A percentile compares a stretch with the other conserved stretches of the same genome.
phyloP scores from a whole-genome alignment of 176 grass and related monocot species.

The Rhipidocladum racemiflorum region DNA sequence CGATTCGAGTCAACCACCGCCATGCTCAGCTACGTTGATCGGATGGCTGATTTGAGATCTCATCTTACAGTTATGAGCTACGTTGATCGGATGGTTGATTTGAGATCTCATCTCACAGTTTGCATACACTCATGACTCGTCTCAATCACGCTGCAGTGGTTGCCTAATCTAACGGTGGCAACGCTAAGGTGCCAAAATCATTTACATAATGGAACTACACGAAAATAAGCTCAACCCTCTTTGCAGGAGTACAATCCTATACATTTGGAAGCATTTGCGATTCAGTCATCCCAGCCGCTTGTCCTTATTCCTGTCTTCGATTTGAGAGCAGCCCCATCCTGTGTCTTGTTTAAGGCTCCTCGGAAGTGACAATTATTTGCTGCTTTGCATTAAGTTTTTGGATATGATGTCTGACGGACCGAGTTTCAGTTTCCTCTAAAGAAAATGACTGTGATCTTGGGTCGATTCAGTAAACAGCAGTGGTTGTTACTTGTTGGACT shows the following conservation, averaged over 20 bases:
- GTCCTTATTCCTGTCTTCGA: not conserved
- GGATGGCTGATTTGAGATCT: no score
- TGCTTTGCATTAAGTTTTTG: not conserved
- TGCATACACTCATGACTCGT: no score
- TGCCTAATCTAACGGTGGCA: not conserved
- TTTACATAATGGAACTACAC: not conserved
- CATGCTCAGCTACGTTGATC: no score
- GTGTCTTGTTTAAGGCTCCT: constrained; percentile 17
- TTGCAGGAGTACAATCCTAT: not conserved
- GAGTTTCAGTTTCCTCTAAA: not conserved
- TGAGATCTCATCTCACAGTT: no score
- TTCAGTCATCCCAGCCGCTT: not conserved
- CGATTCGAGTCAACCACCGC: no score
- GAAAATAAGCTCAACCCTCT: not conserved
- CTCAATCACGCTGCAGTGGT: not conserved
- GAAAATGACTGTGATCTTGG: not conserved
- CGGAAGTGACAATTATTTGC: not conserved
- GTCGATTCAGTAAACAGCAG: constrained; percentile 26
- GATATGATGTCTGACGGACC: not conserved
- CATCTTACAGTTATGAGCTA: no score
- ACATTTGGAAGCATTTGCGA: not conserved
- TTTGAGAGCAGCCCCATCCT: not conserved
- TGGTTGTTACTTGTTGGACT: constrained; percentile 27
- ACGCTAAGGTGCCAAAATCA: not conserved
- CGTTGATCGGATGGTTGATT: no score